Evolutionary conservation across 345 rosid genomes (phyloP).

Genomic region (Turnera subulata): DNA sequence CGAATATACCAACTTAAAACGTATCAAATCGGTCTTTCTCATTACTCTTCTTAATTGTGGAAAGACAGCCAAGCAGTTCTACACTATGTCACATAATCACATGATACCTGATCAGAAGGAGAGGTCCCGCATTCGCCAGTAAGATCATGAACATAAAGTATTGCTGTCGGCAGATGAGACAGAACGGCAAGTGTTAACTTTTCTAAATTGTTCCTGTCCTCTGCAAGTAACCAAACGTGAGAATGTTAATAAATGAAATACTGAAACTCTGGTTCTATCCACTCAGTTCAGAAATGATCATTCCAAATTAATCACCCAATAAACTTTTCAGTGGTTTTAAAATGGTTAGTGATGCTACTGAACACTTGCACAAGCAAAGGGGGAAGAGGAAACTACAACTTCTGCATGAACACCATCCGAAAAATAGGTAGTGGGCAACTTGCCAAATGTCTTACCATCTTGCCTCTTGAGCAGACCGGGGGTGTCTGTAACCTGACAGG

Average conservation of each 20-base stretch:
- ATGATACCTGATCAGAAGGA: conserved; percentile 79
- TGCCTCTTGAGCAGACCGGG: conserved; percentile 83
- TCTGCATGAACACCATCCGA: not conserved
- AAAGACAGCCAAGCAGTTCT: not conserved
- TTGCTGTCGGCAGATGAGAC: conserved; percentile 86
- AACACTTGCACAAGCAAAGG: too few relatives aligned
- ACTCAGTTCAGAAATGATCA: too few relatives aligned
- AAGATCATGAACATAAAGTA: conserved; percentile 86
- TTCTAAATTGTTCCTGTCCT: conserved; percentile 86
- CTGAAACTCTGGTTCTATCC: not conserved
- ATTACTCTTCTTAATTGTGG: too few relatives aligned
- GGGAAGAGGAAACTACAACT: too few relatives aligned
- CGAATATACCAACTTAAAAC: too few relatives aligned
- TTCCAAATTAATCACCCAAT: too few relatives aligned
- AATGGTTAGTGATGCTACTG: too few relatives aligned
- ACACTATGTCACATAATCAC: not conserved
- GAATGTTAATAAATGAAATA: not conserved
- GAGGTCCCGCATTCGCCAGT: conserved; percentile 97
- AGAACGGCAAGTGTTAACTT: conserved; percentile 91
- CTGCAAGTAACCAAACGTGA: conserved; percentile 32
- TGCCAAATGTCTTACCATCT: conserved; percentile 53
- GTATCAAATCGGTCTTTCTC: too few relatives aligned
- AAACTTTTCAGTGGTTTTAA: too few relatives aligned
- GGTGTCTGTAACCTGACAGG: conserved; percentile 84
- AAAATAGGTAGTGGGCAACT: not conserved